Conservation (phyloP, 345 rosid species). For the Eucalyptus paniculata region DNA sequence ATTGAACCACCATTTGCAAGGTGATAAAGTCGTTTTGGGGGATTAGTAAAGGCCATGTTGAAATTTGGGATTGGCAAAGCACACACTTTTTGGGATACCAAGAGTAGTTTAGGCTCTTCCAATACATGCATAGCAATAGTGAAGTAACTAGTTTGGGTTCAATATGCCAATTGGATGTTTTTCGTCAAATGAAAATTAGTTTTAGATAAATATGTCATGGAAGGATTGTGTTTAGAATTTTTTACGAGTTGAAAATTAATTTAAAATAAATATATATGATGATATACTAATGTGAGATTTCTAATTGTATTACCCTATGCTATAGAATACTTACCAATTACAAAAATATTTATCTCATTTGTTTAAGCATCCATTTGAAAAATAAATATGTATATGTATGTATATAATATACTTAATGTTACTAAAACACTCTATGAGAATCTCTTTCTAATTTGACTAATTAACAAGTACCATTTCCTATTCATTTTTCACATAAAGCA, state of each 20-base stretch:
- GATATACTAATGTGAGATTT: too few relatives aligned
- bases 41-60: background rate
- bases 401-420: too few relatives aligned
- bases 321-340: too few relatives aligned
- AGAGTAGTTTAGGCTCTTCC: background rate
- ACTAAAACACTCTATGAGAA: too few relatives aligned
- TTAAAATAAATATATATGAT: background rate
- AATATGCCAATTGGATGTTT: background rate
- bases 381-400: too few relatives aligned
- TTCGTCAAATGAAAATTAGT: background rate
- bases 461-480: too few relatives aligned
- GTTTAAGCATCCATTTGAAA: too few relatives aligned
- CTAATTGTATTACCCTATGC: too few relatives aligned
- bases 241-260: fast-evolving
- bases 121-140: background rate
- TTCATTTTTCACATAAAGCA: too few relatives aligned
- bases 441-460: too few relatives aligned
- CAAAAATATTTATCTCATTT: background rate
- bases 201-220: background rate
- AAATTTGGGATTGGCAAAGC: background rate
- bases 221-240: fast-evolving
- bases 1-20: background rate
- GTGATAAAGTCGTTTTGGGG: fast-evolving
- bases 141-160: background rate
- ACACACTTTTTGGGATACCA: fast-evolving